phyloP scores from a whole-genome alignment of 352 stramenopile genomes.

The Globisporangium sylvaticum region DNA sequence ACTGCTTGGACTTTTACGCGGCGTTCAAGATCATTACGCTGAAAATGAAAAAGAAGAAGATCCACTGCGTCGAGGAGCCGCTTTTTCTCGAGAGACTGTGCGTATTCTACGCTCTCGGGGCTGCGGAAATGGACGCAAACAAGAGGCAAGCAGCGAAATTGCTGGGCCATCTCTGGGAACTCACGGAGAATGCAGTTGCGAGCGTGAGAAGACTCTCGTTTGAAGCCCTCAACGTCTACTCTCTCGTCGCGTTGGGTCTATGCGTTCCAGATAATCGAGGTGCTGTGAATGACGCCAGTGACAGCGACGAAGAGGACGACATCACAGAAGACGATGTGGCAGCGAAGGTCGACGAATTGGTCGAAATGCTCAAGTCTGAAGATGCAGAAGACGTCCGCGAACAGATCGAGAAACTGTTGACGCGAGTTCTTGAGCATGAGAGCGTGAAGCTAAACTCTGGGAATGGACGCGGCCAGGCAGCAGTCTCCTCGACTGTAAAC shows the following conservation, averaged over 20 bases:
- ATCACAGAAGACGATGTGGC: slow-evolving; percentile 32
- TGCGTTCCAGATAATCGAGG: slow-evolving; percentile 14
- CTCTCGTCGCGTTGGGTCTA: slow-evolving; percentile 43
- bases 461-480: slow-evolving; percentile 30
- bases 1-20: slow-evolving; percentile 75
- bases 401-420: slow-evolving; percentile 35
- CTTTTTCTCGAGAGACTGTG: slow-evolving; percentile 61
- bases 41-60: slow-evolving; percentile 67
- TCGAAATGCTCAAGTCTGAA: slow-evolving; percentile 34
- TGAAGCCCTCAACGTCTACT: slow-evolving; percentile 37
- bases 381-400: slow-evolving; percentile 25
- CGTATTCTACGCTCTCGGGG: slow-evolving; percentile 45
- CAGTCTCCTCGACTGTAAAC: slow-evolving; percentile 28
- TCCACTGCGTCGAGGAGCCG: slow-evolving; percentile 35
- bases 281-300: slow-evolving; percentile 16
- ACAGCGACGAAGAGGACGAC: slow-evolving; percentile 30
- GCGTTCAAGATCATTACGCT: slow-evolving; percentile 69
- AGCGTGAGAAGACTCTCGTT: slow-evolving; percentile 44
- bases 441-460: slow-evolving; percentile 31
- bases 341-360: slow-evolving; percentile 45
- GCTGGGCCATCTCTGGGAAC: slow-evolving; percentile 48
- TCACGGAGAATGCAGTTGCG: slow-evolving; percentile 25
- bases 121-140: slow-evolving; percentile 32
- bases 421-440: slow-evolving; percentile 40
- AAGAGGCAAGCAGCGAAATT: slow-evolving; percentile 41